Conservation (phyloP, 2,329 filamentous ascomycete genomes). For the Stagonosporopsis cucurbitacearum region DNA sequence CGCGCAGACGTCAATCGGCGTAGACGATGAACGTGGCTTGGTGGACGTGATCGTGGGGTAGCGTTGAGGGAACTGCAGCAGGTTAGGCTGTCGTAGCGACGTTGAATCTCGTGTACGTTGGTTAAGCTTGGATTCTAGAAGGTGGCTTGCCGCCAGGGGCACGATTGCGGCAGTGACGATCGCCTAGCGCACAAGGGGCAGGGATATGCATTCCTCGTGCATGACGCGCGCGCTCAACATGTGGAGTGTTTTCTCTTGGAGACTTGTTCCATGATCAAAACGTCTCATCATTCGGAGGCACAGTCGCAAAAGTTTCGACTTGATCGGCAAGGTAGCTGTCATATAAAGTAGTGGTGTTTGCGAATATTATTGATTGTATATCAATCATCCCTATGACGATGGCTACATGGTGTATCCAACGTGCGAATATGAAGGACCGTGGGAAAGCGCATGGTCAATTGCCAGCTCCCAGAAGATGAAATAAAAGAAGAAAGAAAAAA, state of each 20-base stretch:
- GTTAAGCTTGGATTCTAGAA: slow-evolving; percentile 27
- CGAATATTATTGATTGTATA: not conserved
- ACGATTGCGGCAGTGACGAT: slow-evolving; percentile 32
- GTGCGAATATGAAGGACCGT: not conserved
- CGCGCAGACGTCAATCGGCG: not conserved
- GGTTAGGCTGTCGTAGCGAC: not conserved
- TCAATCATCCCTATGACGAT: not conserved
- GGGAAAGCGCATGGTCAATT: slow-evolving; percentile 19
- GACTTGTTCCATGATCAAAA: not conserved
- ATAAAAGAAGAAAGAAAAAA: no score
- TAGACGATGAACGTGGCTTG: not conserved
- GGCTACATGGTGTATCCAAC: slow-evolving; percentile 1
- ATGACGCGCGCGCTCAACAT: slow-evolving; percentile 10
- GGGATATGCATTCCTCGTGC: slow-evolving; percentile 21
- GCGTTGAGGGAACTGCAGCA: not conserved
- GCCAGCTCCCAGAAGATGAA: slow-evolving; percentile 16
- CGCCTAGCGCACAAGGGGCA: slow-evolving; percentile 27
- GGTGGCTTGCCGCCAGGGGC: slow-evolving; percentile 38
- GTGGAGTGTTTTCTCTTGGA: not conserved
- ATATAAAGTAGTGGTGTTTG: not conserved
- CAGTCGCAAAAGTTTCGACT: not conserved
- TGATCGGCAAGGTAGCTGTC: not conserved
- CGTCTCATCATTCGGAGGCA: no score
- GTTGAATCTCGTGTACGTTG: slow-evolving; percentile 7
- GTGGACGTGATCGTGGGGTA: not conserved